phyloP scores from a whole-genome alignment of 225 moss, liverwort and hornwort genomes.

The Physcomitrium patens region DNA sequence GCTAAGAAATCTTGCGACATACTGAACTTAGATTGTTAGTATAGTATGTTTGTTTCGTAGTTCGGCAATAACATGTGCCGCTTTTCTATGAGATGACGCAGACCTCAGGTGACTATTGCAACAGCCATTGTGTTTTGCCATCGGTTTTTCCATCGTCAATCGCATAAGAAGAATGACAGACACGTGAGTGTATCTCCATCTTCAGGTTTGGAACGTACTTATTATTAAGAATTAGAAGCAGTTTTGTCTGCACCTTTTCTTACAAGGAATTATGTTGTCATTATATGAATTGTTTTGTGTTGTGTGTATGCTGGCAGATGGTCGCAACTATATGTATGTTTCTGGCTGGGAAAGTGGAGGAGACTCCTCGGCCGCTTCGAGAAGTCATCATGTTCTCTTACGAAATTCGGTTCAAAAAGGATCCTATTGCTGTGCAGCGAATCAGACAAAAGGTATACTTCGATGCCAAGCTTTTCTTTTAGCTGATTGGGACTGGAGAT shows the following conservation, averaged over 20 bases:
- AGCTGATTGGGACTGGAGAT: neutral
- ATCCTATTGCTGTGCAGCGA: conserved; percentile 69
- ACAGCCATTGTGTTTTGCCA: conserved; percentile 97
- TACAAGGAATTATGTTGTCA: conserved; percentile 16
- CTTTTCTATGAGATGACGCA: conserved; percentile 40
- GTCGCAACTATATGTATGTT: conserved; percentile 97
- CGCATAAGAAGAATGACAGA: conserved; percentile 92
- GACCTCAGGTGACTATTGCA: conserved; percentile 96
- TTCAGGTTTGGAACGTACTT: conserved; percentile 27
- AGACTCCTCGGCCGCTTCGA: conserved; percentile 85
- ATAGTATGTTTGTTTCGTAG: no score
- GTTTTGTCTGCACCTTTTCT: conserved; percentile 24
- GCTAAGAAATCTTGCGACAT: neutral
- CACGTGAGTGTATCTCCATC: conserved; percentile 62
- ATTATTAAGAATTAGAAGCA: conserved; percentile 12
- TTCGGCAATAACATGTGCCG: neutral
- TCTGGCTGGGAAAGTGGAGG: conserved; percentile 97
- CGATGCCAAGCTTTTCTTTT: conserved; percentile 12
- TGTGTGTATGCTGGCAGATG: conserved; percentile 63
- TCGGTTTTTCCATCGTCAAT: conserved; percentile 96
- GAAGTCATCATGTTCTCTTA: conserved; percentile 84
- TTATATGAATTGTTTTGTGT: conserved; percentile 32
- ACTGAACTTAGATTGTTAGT: conserved; percentile 9
- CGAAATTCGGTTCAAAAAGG: conserved; percentile 88
- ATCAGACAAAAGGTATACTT: conserved; percentile 74